These are phyloP conservation scores for Lentinula sp. DNA, from an alignment of 768 basidiomycete species.

Conservation along the genomic window DNA sequence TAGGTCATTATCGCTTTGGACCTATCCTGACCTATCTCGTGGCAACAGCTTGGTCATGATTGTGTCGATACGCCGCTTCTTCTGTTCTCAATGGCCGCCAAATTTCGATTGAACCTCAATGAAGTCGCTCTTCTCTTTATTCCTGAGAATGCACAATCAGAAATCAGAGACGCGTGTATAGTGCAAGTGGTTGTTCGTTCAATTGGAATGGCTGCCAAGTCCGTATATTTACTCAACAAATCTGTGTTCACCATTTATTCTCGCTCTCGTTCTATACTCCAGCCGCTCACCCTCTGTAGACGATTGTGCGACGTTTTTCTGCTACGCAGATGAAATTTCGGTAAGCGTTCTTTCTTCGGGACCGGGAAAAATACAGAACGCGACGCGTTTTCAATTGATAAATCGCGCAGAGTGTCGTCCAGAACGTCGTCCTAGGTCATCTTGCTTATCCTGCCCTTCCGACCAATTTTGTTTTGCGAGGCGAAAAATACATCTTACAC, in stretches of 20 bases:
- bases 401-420: not conserved
- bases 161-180: not conserved
- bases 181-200: constrained; percentile 1
- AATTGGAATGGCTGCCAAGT: not conserved
- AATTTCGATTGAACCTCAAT: not conserved
- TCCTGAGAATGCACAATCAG: not conserved
- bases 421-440: not conserved
- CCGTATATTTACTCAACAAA: not conserved
- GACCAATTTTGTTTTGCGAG: not conserved
- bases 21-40: too few relatives aligned
- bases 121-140: not conserved
- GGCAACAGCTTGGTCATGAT: too few relatives aligned
- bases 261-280: not conserved
- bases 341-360: not conserved
- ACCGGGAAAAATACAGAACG: too few relatives aligned
- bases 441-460: not conserved
- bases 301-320: constrained; percentile 1
- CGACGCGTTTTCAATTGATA: not conserved
- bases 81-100: not conserved
- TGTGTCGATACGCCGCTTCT: too few relatives aligned
- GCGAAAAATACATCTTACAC: not conserved
- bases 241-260: too few relatives aligned
- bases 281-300: not conserved
- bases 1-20: too few relatives aligned
- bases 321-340: constrained; percentile 2